A percentile compares a stretch with the other conserved stretches of the same genome.
Conservation (phyloP, 139 green algal species). For the Coccomyxa sp. region DNA sequence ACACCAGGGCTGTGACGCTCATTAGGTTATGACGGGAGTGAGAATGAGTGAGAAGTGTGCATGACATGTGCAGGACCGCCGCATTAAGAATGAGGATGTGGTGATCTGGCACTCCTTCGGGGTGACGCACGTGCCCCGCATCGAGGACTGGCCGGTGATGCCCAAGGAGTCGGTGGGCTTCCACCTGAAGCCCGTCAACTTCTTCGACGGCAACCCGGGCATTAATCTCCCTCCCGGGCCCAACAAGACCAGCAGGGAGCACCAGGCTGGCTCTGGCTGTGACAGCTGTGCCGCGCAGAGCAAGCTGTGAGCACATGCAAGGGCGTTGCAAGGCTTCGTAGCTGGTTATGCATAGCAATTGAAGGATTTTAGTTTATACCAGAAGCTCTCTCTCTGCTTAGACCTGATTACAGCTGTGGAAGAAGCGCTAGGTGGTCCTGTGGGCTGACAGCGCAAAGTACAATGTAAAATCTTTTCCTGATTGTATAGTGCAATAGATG, state of each 20-base stretch:
- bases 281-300: slow-evolving; percentile 3
- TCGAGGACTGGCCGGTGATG: slow-evolving; percentile 87
- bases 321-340: too few relatives aligned
- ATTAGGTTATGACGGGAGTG: too few relatives aligned
- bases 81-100: slow-evolving; percentile 51
- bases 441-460: too few relatives aligned
- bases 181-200: slow-evolving; percentile 59
- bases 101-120: slow-evolving; percentile 89
- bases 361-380: too few relatives aligned
- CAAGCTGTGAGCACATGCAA: not conserved
- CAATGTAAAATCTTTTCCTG: too few relatives aligned
- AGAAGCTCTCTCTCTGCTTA: too few relatives aligned
- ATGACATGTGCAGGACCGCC: slow-evolving; percentile 42
- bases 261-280: not conserved
- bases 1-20: too few relatives aligned
- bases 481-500: not conserved
- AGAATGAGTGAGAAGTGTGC: too few relatives aligned
- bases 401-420: too few relatives aligned
- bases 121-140: slow-evolving; percentile 75
- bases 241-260: slow-evolving; percentile 46
- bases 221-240: slow-evolving; percentile 60
- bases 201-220: slow-evolving; percentile 63
- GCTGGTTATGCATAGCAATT: too few relatives aligned
- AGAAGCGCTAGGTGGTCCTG: too few relatives aligned
- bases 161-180: slow-evolving; percentile 68